These are phyloP conservation scores for Paraconiothyrium sp. DNA, from an alignment of 2,329 filamentous ascomycete species.

Conservation along the genomic window DNA sequence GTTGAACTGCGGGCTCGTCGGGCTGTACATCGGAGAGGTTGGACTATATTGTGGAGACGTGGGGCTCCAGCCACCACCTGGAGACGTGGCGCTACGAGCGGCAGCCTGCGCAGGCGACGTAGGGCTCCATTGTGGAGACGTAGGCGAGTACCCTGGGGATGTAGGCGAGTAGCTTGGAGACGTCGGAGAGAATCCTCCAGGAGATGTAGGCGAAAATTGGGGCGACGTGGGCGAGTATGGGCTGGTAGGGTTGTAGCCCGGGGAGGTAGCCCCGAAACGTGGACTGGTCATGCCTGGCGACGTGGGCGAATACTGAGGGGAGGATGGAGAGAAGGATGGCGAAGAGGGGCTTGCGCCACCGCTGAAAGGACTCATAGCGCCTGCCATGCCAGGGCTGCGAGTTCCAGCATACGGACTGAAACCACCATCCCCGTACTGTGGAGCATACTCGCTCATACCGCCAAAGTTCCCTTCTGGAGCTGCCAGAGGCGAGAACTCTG, in stretches of 20 bases:
- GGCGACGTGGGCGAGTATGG: constrained; percentile 58
- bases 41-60: constrained; percentile 69
- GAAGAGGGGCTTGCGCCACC: constrained; percentile 63
- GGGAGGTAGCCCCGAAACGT: constrained; percentile 55
- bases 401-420: constrained; percentile 73
- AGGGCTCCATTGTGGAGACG: constrained; percentile 69
- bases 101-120: constrained; percentile 61
- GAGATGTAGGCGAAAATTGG: constrained; percentile 69
- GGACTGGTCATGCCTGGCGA: constrained; percentile 66
- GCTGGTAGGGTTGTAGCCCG: constrained; percentile 62
- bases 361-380: constrained; percentile 75
- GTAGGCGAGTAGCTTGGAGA: constrained; percentile 63
- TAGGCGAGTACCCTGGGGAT: constrained; percentile 61
- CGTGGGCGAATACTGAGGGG: constrained; percentile 50
- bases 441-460: constrained; percentile 69
- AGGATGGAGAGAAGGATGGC: constrained; percentile 51
- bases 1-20: constrained; percentile 60
- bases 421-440: constrained; percentile 69
- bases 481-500: constrained; percentile 80
- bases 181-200: constrained; percentile 60
- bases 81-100: constrained; percentile 52
- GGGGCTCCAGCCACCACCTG: constrained; percentile 56
- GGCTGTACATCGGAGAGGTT: constrained; percentile 63
- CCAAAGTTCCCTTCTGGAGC: constrained; percentile 67
- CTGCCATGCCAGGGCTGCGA: constrained; percentile 71